phyloP scores from a whole-genome alignment of 805 yeast species.

The Pichia paraexigua region DNA sequence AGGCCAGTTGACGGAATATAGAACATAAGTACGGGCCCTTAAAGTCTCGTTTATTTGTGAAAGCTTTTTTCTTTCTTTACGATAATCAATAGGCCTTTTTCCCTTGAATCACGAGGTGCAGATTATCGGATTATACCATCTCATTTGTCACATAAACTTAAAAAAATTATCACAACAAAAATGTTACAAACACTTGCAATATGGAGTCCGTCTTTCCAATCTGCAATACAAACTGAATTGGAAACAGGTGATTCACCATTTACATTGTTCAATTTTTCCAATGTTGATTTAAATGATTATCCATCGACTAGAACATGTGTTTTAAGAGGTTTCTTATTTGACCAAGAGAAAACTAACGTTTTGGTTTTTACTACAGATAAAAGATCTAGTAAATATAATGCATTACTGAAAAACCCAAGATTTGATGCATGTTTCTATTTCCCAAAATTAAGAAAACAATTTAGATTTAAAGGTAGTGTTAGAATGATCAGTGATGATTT shows the following conservation, averaged over 20 bases:
- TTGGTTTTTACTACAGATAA: constrained; percentile 65
- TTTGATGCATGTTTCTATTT: constrained; percentile 78
- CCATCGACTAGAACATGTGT: constrained; percentile 69
- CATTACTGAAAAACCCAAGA: constrained; percentile 41
- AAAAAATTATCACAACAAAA: not conserved
- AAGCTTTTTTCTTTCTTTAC: not conserved
- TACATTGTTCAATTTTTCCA: constrained; percentile 58
- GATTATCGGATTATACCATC: not conserved
- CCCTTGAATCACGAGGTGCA: not conserved
- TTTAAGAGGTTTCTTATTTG: constrained; percentile 66
- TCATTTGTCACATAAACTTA: not conserved
- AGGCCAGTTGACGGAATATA: not conserved
- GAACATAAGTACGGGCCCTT: not conserved
- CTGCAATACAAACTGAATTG: constrained; percentile 42
- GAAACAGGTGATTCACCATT: constrained; percentile 36
- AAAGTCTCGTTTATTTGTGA: not conserved
- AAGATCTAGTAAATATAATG: constrained; percentile 55
- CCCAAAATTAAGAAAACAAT: constrained; percentile 53
- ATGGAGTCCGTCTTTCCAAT: constrained; percentile 63
- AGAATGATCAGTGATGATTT: constrained; percentile 32
- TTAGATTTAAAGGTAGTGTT: constrained; percentile 63
- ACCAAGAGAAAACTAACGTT: constrained; percentile 58
- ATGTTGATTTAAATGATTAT: constrained; percentile 43
- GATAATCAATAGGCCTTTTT: not conserved
- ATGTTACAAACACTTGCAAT: constrained; percentile 44